These are phyloP conservation scores for Ogataea haglerorum DNA, from an alignment of 805 yeast species.

Conservation along the genomic window DNA sequence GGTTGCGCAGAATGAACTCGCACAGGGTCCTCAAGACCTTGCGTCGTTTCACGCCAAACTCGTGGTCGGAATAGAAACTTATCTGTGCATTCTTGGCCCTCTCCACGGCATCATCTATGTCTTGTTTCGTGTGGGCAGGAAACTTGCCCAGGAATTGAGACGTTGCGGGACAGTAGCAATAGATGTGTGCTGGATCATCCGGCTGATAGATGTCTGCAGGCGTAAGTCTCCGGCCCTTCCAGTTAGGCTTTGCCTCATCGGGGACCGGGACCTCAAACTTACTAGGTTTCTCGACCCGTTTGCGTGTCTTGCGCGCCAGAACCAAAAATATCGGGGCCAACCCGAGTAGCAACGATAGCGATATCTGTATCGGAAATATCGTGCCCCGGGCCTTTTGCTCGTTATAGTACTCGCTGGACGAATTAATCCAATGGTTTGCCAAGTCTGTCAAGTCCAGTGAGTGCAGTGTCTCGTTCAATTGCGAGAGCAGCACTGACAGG, in stretches of 20 bases:
- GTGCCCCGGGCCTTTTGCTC: slow-evolving; percentile 8
- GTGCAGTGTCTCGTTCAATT: slow-evolving; percentile 23
- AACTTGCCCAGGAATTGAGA: slow-evolving; percentile 82
- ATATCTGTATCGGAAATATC: slow-evolving; percentile 29
- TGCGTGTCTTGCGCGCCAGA: slow-evolving; percentile 24
- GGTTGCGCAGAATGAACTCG: slow-evolving; percentile 73
- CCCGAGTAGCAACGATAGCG: slow-evolving; percentile 28
- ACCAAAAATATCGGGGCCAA: slow-evolving; percentile 22
- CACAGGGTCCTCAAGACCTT: slow-evolving; percentile 67
- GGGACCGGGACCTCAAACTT: slow-evolving; percentile 60
- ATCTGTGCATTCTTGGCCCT: slow-evolving; percentile 53
- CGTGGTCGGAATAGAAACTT: slow-evolving; percentile 48
- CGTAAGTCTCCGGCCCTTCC: slow-evolving; percentile 83
- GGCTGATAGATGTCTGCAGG: slow-evolving; percentile 57
- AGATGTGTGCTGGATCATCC: slow-evolving; percentile 65
- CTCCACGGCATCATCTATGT: slow-evolving; percentile 65
- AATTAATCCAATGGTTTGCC: slow-evolving; percentile 13
- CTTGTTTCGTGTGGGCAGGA: slow-evolving; percentile 57
- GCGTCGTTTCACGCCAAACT: slow-evolving; percentile 55
- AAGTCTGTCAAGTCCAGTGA: slow-evolving; percentile 20
- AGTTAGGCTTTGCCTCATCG: slow-evolving; percentile 77
- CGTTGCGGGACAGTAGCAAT: slow-evolving; percentile 94
- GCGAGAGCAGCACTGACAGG: slow-evolving; percentile 20
- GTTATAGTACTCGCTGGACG: slow-evolving; percentile 14
- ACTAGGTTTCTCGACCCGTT: slow-evolving; percentile 32